phyloP scores from a whole-genome alignment of 2,329 filamentous ascomycete genomes.

The Fusarium caatingaense region DNA sequence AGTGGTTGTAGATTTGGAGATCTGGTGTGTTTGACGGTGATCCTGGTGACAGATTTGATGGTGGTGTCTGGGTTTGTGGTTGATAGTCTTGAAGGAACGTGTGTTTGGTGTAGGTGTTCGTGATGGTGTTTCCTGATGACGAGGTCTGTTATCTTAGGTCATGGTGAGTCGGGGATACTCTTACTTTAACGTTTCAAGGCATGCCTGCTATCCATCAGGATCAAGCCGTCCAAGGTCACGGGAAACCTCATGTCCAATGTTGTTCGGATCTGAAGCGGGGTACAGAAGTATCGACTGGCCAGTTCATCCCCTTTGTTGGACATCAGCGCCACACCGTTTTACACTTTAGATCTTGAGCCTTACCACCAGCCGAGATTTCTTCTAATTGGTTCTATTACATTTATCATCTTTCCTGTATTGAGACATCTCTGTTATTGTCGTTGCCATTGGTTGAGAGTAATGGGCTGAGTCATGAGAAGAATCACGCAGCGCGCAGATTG shows the following conservation, averaged over 20 bases:
- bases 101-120: neutral
- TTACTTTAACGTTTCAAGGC: neutral
- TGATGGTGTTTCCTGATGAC: neutral
- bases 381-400: accelerated
- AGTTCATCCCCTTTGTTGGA: neutral
- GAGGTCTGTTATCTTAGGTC: neutral
- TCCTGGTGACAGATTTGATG: no score
- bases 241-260: neutral
- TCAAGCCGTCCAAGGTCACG: no score
- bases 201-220: neutral
- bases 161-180: accelerated
- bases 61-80: no score
- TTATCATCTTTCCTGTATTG: neutral
- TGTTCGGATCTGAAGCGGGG: neutral
- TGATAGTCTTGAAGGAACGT: neutral
- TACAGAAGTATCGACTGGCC: neutral
- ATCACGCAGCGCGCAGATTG: neutral
- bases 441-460: neutral
- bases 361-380: no score
- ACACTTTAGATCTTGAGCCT: neutral
- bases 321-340: neutral
- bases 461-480: neutral
- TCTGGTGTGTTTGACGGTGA: neutral
- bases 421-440: neutral
- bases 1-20: neutral